Evolutionary conservation across 257 asterid genomes (phyloP), one percentile per base, ranked within the genome.

Genomic region (Voacanga thouarsii): DNA sequence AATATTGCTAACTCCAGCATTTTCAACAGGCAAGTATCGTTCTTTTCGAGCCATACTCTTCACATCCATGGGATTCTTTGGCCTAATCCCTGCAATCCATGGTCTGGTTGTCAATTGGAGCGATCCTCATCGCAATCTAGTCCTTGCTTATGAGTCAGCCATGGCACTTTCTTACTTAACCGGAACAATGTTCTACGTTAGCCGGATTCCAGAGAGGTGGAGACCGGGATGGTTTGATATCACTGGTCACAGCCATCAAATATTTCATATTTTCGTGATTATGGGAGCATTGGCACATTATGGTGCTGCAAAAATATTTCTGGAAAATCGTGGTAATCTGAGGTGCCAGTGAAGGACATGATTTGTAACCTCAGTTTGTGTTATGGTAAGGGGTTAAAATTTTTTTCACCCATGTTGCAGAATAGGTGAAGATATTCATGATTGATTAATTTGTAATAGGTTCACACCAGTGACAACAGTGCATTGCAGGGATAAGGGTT

Each of bases 181-280:
- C 0, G 99, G 98, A 26, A 87, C 99, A 5, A 41, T 82, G 76
- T 90, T 96, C 66, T 96, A 96, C 12, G 83, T 96, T 4, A 68
- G 75, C 59, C 89, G 98, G 61, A 65, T 92, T 0, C 98, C 98
- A 0, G 98, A 96, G 89, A 82, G 97, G 78, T 96, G 97, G 98
- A 82, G 41, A 82, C 98, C 99, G 5, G 99, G 99, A 3, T 86
- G 90, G 83, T 96, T 93, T 77, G 99, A 96, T 74, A 81, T 96
- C 10, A 94, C 97, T 0, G 99, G 99, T 10, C 99, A 96, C 56
- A 93, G 99, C 77, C 99, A 96, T 79, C 98, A 96, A 76, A 92
- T 96, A 28, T 96, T 96, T 64, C 99, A 96, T 79, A 88, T 89
- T 76, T 91, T 96, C 75, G 99, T 96, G 76, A 90, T 92, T 26